Percentiles rank a stretch among this genome's conserved stretches.
Conservation (phyloP, 2,329 filamentous ascomycete genomes). For the Microascus cirrosus region DNA sequence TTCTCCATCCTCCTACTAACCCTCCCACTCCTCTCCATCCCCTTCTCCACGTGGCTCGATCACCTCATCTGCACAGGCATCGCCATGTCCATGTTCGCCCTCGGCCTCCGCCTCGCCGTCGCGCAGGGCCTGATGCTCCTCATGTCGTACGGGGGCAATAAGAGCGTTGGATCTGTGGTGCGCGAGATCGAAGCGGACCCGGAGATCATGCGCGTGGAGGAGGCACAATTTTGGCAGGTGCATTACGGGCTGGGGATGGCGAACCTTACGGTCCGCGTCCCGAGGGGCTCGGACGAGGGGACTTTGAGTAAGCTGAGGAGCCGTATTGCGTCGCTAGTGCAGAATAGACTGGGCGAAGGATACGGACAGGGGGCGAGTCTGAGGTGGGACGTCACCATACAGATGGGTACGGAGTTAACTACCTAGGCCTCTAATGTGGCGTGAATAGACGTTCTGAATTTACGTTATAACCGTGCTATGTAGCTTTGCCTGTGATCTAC, state of each 20-base stretch:
- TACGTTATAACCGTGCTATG: not conserved
- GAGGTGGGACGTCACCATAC: conserved; percentile 87
- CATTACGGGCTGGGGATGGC: conserved; percentile 97
- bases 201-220: conserved; percentile 65
- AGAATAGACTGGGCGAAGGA: conserved; percentile 76
- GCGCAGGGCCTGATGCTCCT: conserved; percentile 88
- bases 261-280: conserved; percentile 70
- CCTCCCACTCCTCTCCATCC: conserved; percentile 69
- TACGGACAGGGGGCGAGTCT: conserved; percentile 71
- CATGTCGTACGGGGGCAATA: conserved; percentile 62
- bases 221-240: conserved; percentile 96
- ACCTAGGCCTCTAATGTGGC: not conserved
- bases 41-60: conserved; percentile 69
- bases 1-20: conserved; percentile 73
- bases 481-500: too few species aligned
- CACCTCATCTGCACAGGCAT: conserved; percentile 71
- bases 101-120: conserved; percentile 74
- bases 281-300: conserved; percentile 54
- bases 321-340: conserved; percentile 66
- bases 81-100: conserved; percentile 75
- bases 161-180: conserved; percentile 60
- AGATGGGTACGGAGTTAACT: conserved; percentile 42
- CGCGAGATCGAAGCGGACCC: conserved; percentile 76
- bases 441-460: not conserved
- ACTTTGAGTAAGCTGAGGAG: conserved; percentile 63